Evolutionary conservation across 2,329 filamentous ascomycete species (phyloP).

Genomic region (Aspergillus felis): DNA sequence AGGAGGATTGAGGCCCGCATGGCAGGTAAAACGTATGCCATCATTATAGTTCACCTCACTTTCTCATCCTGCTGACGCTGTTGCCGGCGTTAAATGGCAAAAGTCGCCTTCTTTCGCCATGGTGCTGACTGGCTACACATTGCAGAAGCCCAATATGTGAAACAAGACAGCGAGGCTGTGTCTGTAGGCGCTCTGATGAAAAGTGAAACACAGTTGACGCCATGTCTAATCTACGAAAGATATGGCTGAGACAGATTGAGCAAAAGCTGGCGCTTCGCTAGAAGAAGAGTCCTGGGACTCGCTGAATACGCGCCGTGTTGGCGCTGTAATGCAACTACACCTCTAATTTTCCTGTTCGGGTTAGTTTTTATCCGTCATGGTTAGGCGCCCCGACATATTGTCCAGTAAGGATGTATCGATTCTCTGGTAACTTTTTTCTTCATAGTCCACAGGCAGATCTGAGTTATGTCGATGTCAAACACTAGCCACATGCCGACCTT

Average conservation of each 20-base stretch:
- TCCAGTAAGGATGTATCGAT: background rate
- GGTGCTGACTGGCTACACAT: conserved; percentile 11
- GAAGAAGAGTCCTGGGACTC: conserved; percentile 5
- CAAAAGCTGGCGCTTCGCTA: conserved; percentile 10
- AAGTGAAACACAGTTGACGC: conserved; percentile 15
- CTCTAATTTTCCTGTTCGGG: background rate
- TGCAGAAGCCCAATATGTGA: conserved; percentile 15
- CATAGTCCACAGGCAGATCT: background rate
- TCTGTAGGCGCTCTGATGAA: conserved; percentile 29
- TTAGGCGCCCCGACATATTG: background rate
- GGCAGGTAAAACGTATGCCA: conserved; percentile 2
- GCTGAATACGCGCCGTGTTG: conserved; percentile 21
- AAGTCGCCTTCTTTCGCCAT: conserved; percentile 9
- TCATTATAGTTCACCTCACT: background rate
- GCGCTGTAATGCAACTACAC: conserved; percentile 10
- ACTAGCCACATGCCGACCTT: conserved; percentile 9
- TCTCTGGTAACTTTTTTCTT: background rate
- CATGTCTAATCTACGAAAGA: conserved; percentile 1
- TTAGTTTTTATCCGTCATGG: background rate
- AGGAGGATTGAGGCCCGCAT: conserved; percentile 2
- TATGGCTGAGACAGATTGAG: background rate
- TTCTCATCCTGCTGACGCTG: conserved; percentile 7
- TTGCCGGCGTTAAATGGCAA: conserved; percentile 12
- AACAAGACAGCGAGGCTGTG: conserved; percentile 18
- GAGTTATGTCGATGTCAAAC: conserved; percentile 6